Conservation (phyloP, 1,284 basidiomycete genomes). For the Leccinum cinnamomeum region DNA sequence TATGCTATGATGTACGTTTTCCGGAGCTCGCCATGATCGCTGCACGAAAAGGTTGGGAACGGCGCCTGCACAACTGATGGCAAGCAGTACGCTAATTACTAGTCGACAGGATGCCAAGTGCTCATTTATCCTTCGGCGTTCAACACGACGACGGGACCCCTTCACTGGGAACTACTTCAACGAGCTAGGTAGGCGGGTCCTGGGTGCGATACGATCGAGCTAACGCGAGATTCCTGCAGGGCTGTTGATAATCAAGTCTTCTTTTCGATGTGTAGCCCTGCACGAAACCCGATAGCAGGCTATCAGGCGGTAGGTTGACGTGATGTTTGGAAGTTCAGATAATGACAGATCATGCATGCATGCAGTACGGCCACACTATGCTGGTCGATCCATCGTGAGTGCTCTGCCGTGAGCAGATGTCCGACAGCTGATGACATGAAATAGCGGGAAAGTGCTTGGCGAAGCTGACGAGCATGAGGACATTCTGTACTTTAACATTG, state of each 20-base stretch:
- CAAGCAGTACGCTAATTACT: background rate
- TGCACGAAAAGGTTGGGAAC: conserved; percentile 71
- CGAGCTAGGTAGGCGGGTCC: conserved; percentile 64
- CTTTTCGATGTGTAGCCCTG: conserved; percentile 94
- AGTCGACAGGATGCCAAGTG: conserved; percentile 72
- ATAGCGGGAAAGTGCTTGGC: conserved; percentile 76
- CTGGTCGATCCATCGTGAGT: conserved; percentile 86
- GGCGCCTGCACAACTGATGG: background rate
- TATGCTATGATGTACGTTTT: conserved; percentile 93
- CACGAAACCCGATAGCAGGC: conserved; percentile 76
- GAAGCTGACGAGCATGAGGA: conserved; percentile 82
- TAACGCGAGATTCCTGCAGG: conserved; percentile 41
- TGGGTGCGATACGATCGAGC: conserved; percentile 4
- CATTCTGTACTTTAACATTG: conserved; percentile 81
- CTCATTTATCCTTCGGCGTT: conserved; percentile 93
- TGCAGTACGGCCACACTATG: conserved; percentile 89
- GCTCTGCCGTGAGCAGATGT: background rate
- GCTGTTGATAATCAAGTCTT: conserved; percentile 97
- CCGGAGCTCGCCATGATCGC: conserved; percentile 93
- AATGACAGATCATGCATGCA: conserved; percentile 3
- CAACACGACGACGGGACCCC: conserved; percentile 90
- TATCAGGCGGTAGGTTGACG: conserved; percentile 78
- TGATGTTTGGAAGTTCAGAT: background rate
- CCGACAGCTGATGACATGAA: conserved; percentile 10
- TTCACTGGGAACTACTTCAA: conserved; percentile 96